A percentile compares a stretch with the other conserved stretches of the same genome.
phyloP scores from a whole-genome alignment of 306 rosid genomes.

The Pyrus communis region DNA sequence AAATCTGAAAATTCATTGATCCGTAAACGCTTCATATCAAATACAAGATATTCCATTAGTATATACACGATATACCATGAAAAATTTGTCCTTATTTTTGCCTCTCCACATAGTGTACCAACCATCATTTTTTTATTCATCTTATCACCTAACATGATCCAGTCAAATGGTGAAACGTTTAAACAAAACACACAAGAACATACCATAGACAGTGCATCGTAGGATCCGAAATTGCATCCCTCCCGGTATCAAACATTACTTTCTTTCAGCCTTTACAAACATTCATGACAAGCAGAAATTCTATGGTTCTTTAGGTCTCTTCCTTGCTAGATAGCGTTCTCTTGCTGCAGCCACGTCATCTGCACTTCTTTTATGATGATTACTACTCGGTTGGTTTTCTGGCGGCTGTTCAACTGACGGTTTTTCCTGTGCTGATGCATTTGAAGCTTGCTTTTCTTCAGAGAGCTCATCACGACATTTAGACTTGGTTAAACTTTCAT shows the following conservation, averaged over 20 bases:
- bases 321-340: conserved; percentile 76
- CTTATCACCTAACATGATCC: neutral
- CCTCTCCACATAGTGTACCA: neutral
- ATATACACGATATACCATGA: neutral
- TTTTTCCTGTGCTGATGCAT: conserved; percentile 12
- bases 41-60: neutral
- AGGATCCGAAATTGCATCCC: neutral
- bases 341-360: conserved; percentile 69
- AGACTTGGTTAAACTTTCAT: conserved; percentile 26
- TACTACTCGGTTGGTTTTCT: conserved; percentile 32
- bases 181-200: neutral
- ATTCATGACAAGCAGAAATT: neutral
- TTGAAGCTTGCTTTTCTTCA: conserved; percentile 17
- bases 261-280: neutral
- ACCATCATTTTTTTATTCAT: neutral
- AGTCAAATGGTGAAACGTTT: neutral
- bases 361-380: conserved; percentile 69
- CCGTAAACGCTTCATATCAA: no score
- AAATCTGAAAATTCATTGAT: no score
- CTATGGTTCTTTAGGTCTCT: conserved; percentile 49
- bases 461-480: conserved; percentile 15
- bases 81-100: neutral
- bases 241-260: neutral
- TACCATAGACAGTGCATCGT: neutral
- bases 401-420: conserved; percentile 24